phyloP scores from a whole-genome alignment of 768 basidiomycete genomes.

The Suillus tomentosus region DNA sequence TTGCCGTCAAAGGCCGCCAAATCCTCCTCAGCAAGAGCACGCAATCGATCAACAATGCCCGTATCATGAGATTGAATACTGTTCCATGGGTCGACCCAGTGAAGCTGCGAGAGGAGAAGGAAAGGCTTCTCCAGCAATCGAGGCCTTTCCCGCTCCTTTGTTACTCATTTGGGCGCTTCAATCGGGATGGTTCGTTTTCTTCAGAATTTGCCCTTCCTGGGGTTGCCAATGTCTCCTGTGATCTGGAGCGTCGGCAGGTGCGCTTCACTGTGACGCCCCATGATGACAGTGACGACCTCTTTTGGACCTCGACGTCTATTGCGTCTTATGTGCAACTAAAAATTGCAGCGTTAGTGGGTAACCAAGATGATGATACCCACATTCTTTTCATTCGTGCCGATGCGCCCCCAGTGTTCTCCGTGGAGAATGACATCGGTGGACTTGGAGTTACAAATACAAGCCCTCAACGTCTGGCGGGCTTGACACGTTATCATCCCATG shows the following conservation, averaged over 20 bases:
- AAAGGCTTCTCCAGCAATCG: constrained; percentile 24
- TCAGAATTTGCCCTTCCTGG: constrained; percentile 31
- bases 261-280: constrained; percentile 30
- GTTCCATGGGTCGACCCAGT: constrained; percentile 35
- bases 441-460: background rate
- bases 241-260: constrained; percentile 34
- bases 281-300: background rate
- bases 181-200: constrained; percentile 36
- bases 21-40: constrained; percentile 26
- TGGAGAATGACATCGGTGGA: background rate
- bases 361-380: constrained; percentile 13
- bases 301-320: constrained; percentile 1
- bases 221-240: constrained; percentile 36
- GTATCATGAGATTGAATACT: constrained; percentile 25
- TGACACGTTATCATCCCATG: constrained; percentile 26
- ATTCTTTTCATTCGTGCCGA: constrained; percentile 36
- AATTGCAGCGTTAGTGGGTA: constrained; percentile 26
- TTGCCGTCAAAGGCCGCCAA: constrained; percentile 28
- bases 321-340: constrained; percentile 25
- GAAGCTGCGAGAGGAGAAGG: constrained; percentile 25
- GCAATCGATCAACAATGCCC: constrained; percentile 24
- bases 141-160: constrained; percentile 24
- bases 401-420: constrained; percentile 33
- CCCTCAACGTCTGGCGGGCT: constrained; percentile 25
- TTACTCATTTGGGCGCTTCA: constrained; percentile 40